Conservation (phyloP, 73 alveolate genomes). For the Paramecium sexaurelia region DNA sequence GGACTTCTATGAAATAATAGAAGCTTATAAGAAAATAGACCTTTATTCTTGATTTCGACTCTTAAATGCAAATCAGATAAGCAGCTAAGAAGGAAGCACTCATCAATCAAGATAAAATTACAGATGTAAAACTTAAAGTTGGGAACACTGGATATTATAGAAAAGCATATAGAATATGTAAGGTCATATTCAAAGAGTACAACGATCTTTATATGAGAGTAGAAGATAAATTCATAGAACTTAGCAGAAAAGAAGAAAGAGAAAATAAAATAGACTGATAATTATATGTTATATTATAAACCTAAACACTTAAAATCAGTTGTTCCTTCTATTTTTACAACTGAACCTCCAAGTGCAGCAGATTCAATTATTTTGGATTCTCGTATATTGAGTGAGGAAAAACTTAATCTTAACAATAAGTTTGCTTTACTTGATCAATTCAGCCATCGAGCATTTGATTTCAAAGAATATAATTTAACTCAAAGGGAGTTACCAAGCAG, state of each 20-base stretch:
- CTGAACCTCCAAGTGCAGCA: constrained; percentile 39
- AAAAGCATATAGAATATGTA: constrained; percentile 39
- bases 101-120: background rate
- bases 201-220: background rate
- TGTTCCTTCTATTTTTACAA: constrained; percentile 20
- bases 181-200: background rate
- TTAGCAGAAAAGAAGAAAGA: constrained; percentile 5
- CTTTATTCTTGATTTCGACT: background rate
- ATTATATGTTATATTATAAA: constrained; percentile 25
- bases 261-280: background rate
- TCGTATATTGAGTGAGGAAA: background rate
- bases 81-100: background rate
- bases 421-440: constrained; percentile 22
- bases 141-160: constrained; percentile 2
- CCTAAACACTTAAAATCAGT: constrained; percentile 12
- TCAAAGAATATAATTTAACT: constrained; percentile 1
- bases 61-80: background rate
- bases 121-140: background rate
- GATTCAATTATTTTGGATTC: background rate
- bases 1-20: background rate
- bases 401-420: background rate
- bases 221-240: background rate
- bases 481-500: background rate
- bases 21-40: background rate
- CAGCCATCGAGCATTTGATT: constrained; percentile 7